These are phyloP conservation scores for Rhytidhysteron rufulum DNA, from an alignment of 2,329 filamentous ascomycete species.

Conservation along the genomic window DNA sequence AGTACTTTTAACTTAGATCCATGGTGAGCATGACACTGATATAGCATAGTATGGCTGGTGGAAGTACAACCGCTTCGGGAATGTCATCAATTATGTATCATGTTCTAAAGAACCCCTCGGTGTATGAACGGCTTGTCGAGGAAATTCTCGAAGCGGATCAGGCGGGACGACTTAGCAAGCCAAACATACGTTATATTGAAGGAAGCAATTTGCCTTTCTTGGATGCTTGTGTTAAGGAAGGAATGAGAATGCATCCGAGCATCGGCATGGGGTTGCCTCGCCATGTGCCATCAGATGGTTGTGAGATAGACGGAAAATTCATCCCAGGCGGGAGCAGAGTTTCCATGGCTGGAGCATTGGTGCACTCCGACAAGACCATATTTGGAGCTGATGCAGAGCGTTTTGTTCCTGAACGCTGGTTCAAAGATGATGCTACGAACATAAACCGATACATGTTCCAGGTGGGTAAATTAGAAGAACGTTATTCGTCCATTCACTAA, in stretches of 20 bases:
- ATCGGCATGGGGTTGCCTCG: constrained; percentile 16
- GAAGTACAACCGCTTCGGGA: constrained; percentile 28
- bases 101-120: constrained; percentile 22
- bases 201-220: constrained; percentile 13
- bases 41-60: constrained; percentile 20
- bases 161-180: neutral
- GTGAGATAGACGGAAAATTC: constrained; percentile 7
- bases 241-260: constrained; percentile 5
- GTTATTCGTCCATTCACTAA: neutral
- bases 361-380: constrained; percentile 33
- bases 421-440: constrained; percentile 15
- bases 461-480: neutral
- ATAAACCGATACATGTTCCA: constrained; percentile 6
- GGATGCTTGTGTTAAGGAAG: constrained; percentile 26
- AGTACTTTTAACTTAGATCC: constrained; percentile 7
- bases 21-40: constrained; percentile 6
- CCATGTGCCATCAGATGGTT: constrained; percentile 11
- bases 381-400: constrained; percentile 44
- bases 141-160: constrained; percentile 6
- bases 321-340: constrained; percentile 26
- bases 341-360: constrained; percentile 28
- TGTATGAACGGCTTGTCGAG: constrained; percentile 1
- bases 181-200: constrained; percentile 2
- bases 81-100: constrained; percentile 30
- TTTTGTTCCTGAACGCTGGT: constrained; percentile 47